Conservation (phyloP, 164 flowering plant genomes). For the Protea cynaroides region DNA sequence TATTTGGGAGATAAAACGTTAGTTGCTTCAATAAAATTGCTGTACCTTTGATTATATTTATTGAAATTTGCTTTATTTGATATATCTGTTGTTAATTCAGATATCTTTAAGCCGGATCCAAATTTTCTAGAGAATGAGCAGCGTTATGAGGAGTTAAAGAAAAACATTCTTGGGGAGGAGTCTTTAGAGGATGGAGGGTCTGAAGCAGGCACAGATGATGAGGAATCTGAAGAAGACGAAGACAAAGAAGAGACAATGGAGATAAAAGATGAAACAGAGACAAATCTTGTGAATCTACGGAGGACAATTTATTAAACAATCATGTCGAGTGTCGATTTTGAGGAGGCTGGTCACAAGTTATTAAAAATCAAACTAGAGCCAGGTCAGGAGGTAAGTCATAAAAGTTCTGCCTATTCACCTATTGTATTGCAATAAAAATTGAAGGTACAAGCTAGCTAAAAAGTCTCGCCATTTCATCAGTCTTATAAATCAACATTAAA, state of each 20-base stretch:
- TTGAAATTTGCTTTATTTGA: conserved; percentile 5
- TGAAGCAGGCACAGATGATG: conserved; percentile 44
- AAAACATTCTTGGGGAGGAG: conserved; percentile 60
- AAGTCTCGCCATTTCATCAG: not conserved
- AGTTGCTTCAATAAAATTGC: not conserved
- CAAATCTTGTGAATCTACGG: conserved; percentile 81
- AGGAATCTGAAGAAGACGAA: conserved; percentile 50
- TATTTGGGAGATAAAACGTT: not conserved
- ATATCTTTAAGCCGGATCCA: conserved; percentile 73
- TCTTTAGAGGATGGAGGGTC: conserved; percentile 53
- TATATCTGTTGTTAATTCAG: conserved; percentile 29
- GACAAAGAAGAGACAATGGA: conserved; percentile 61
- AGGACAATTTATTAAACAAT: conserved; percentile 92
- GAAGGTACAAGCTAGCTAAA: not conserved
- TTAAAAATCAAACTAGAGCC: conserved; percentile 93
- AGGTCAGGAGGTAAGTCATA: conserved; percentile 81
- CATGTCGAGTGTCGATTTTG: conserved; percentile 99
- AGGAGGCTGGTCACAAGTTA: conserved; percentile 97
- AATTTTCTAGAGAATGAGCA: conserved; percentile 62
- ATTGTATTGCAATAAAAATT: not conserved
- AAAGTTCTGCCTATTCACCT: not conserved
- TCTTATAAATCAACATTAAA: not conserved
- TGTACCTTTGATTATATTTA: not conserved
- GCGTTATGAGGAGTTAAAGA: conserved; percentile 61
- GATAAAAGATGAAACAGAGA: conserved; percentile 91